These are phyloP conservation scores for Laguncularia racemosa DNA, from an alignment of 345 rosid species.

Conservation along the genomic window DNA sequence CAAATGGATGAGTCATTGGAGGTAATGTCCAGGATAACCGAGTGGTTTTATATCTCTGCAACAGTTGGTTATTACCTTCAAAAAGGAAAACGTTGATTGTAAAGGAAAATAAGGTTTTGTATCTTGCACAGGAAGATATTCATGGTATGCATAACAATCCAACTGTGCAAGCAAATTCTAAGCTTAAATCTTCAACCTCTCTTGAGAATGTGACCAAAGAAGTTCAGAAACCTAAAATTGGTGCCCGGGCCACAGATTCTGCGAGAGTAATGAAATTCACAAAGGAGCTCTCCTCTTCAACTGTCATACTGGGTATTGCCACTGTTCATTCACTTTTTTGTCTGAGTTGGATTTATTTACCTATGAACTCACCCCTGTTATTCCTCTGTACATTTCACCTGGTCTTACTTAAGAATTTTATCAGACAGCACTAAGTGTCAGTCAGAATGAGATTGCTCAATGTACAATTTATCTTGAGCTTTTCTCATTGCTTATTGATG, in stretches of 20 bases:
- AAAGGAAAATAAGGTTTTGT: conserved; percentile 3
- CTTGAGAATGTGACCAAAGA: conserved; percentile 39
- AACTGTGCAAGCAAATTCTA: conserved; percentile 25
- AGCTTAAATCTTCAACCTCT: conserved; percentile 40
- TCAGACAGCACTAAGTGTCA: no score
- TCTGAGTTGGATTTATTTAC: neutral
- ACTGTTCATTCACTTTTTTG: conserved; percentile 2
- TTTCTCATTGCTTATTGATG: no score
- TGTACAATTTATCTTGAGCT: no score
- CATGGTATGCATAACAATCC: conserved; percentile 25
- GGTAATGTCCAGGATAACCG: conserved; percentile 23
- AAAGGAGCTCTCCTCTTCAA: conserved; percentile 65
- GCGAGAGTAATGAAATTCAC: conserved; percentile 86
- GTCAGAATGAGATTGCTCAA: no score
- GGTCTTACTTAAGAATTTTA: no score
- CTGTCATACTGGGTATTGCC: conserved; percentile 65
- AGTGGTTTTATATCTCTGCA: neutral
- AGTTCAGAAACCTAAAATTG: conserved; percentile 42
- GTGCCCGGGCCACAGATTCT: conserved; percentile 80
- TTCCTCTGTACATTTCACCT: no score
- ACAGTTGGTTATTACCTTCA: no score
- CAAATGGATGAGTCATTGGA: conserved; percentile 34
- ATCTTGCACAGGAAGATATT: conserved; percentile 40
- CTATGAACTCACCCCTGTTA: neutral
- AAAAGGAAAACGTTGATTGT: neutral